Evolutionary conservation across 192 early-diverging fungal species (phyloP), one percentile per base, ranked within the genome.

Genomic region (Glomus cerebriforme): DNA sequence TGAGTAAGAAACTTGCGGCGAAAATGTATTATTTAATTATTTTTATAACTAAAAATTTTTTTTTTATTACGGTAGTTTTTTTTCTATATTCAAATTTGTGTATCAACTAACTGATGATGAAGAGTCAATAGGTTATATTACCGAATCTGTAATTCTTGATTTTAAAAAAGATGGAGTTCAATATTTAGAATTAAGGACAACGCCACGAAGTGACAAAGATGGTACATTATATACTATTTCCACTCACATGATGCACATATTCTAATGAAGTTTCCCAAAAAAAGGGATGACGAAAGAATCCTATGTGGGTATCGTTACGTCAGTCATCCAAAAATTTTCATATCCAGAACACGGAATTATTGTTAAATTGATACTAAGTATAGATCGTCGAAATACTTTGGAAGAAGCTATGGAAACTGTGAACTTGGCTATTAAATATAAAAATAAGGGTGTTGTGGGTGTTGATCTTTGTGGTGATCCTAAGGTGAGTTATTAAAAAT

Each of bases 401-500:
- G 88, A 88, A 34, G 80, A 83, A 45, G 87, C 87, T 24, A 76
- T 87, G 75, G 83, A 88, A 31, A 83, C 82, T 13, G 83, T 91
- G 9, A 81, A 87, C 59, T 80, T 92, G 35, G 91, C 90, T 15
- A 43, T 88, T 22, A 54, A 70, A 24, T 84, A 82, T 54, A 63
- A 79, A 26, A 63, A 79, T 5, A 35, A 59, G 3, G 85, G 83
- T 27, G 71, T 91, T 1, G 88, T 92, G 0, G 91, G 88, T 7
- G 81, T 92, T 15, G 91, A 92, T 79, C 82, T 92, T 2, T 92
- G 90, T 77, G 90, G 90, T 12, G 83, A 91, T 79, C 82, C 80
- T 43, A 31, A n/a, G 8, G 78, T 79, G 49, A 29, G 58, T 58
- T 26, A n/a, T 78, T 12, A 37, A 49, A 47, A 15, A 54, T 7